Percentiles rank a stretch among this genome's conserved stretches.
These are phyloP conservation scores for Alternaria sp. DNA, from an alignment of 2,329 filamentous ascomycete species.

Conservation along the genomic window DNA sequence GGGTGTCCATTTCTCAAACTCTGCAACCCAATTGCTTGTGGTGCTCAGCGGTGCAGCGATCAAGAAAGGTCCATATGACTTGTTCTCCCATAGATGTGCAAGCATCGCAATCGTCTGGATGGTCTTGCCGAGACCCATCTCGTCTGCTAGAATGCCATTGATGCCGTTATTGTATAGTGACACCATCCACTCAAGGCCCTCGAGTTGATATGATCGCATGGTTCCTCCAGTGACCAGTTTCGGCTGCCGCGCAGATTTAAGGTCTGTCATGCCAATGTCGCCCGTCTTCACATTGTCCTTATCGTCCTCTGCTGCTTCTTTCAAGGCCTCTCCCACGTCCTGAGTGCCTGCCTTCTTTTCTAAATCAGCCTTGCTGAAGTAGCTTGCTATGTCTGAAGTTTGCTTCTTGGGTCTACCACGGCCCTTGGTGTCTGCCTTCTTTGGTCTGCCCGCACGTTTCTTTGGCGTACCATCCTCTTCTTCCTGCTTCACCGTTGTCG, in stretches of 20 bases:
- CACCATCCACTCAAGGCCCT: constrained; percentile 91
- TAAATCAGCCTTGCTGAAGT: constrained; percentile 66
- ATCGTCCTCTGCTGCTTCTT: constrained; percentile 63
- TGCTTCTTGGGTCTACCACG: constrained; percentile 49
- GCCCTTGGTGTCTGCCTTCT: constrained; percentile 42
- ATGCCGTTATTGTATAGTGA: constrained; percentile 86
- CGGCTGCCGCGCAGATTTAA: constrained; percentile 85
- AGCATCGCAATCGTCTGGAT: constrained; percentile 89
- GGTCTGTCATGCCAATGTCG: constrained; percentile 68
- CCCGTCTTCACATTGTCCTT: constrained; percentile 64
- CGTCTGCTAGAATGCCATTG: constrained; percentile 89
- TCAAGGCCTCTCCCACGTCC: constrained; percentile 63
- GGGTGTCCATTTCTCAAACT: constrained; percentile 90
- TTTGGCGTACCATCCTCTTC: constrained; percentile 25
- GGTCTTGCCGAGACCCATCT: constrained; percentile 94
- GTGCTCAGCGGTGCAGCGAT: constrained; percentile 92
- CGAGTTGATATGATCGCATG: constrained; percentile 93
- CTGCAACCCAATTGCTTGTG: constrained; percentile 92
- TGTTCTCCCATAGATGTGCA: constrained; percentile 85
- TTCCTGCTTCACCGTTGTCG: constrained; percentile 19
- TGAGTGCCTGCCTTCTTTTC: constrained; percentile 59
- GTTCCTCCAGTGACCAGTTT: constrained; percentile 82
- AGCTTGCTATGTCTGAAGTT: constrained; percentile 60
- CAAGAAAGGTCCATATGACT: constrained; percentile 86
- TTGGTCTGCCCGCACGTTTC: constrained; percentile 47